Conservation (phyloP, 2,329 filamentous ascomycete species). For the Taxawa tesnikishii region DNA sequence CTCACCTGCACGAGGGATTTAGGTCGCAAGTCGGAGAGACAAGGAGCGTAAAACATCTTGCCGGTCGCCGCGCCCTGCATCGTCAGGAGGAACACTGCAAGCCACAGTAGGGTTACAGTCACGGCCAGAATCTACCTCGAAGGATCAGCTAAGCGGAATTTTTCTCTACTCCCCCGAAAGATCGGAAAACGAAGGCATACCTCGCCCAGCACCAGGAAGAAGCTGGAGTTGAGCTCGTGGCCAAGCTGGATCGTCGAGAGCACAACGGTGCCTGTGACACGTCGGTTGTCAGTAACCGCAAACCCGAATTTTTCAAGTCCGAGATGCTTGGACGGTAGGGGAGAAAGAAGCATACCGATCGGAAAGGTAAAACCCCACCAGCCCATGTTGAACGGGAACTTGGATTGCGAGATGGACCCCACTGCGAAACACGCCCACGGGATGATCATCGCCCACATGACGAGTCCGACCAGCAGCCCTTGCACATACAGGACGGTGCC, state of each 20-base stretch:
- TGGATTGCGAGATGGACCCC: constrained; percentile 31
- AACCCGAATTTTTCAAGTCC: background rate
- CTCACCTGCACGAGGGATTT: constrained; percentile 2
- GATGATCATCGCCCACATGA: constrained; percentile 45
- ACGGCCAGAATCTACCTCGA: constrained; percentile 23
- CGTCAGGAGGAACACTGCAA: constrained; percentile 39
- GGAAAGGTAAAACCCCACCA: constrained; percentile 53
- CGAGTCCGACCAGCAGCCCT: constrained; percentile 37
- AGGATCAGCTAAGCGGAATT: too few relatives aligned
- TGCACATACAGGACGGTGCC: constrained; percentile 47
- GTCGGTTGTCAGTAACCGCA: background rate
- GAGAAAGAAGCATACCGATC: constrained; percentile 2
- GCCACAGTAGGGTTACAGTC: constrained; percentile 42
- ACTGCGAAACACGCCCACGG: constrained; percentile 43
- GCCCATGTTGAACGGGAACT: constrained; percentile 49
- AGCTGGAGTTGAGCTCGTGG: constrained; percentile 39
- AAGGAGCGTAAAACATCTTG: constrained; percentile 42
- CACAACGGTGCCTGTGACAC: constrained; percentile 1
- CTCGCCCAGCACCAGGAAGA: constrained; percentile 42
- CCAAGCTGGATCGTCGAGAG: constrained; percentile 4
- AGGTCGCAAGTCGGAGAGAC: constrained; percentile 15
- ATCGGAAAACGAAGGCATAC: constrained; percentile 25
- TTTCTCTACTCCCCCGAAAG: too few relatives aligned
- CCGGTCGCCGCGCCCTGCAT: constrained; percentile 35
- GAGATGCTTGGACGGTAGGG: too few relatives aligned